These are phyloP conservation scores for Exophiala aquamarina DNA, from an alignment of 2,329 filamentous ascomycete genomes.

Conservation along the genomic window DNA sequence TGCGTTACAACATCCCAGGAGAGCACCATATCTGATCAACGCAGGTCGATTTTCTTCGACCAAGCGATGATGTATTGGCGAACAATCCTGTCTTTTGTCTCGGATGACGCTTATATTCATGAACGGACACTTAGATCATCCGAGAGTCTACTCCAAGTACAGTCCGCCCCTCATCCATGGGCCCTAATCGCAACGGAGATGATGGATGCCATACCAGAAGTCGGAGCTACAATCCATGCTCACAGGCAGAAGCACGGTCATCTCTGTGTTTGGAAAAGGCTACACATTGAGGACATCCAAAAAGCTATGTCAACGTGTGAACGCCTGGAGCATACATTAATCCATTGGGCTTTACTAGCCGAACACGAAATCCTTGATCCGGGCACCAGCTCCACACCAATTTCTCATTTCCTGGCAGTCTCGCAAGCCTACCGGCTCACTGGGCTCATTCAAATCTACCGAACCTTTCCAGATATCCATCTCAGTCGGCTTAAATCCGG, in stretches of 20 bases:
- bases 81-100: constrained; percentile 57
- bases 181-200: constrained; percentile 46
- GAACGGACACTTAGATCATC: constrained; percentile 27
- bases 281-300: constrained; percentile 37
- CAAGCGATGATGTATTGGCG: constrained; percentile 59
- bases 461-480: constrained; percentile 48
- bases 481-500: no score
- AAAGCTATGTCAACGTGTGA: constrained; percentile 37
- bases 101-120: constrained; percentile 26
- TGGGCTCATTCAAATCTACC: constrained; percentile 55
- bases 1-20: constrained; percentile 21
- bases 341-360: constrained; percentile 46
- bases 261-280: not conserved
- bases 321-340: constrained; percentile 49
- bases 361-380: constrained; percentile 52
- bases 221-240: constrained; percentile 46
- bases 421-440: constrained; percentile 54
- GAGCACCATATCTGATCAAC: constrained; percentile 29
- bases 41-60: constrained; percentile 55
- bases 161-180: constrained; percentile 48
- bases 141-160: constrained; percentile 38
- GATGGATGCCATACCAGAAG: no score
- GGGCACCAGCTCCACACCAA: constrained; percentile 52
- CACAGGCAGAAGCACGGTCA: not conserved
- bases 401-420: constrained; percentile 53